Percentiles rank a stretch among this genome's conserved stretches.
Conservation (phyloP, 768 basidiomycete species). For the Pleurotus citrinopileatus region DNA sequence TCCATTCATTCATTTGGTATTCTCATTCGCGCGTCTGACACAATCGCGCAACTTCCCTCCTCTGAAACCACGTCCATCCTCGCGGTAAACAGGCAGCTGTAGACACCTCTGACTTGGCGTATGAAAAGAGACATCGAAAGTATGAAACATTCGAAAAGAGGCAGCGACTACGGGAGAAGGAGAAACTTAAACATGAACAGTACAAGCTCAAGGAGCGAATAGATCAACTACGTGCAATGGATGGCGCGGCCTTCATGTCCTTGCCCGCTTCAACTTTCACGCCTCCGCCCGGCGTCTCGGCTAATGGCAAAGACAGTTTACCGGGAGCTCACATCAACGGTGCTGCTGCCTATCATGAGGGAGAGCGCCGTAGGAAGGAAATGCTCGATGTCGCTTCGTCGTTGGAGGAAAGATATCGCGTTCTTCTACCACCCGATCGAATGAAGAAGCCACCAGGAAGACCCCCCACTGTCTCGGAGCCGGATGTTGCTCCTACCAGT, state of each 20-base stretch:
- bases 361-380: constrained; percentile 69
- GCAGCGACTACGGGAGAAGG: constrained; percentile 82
- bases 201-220: constrained; percentile 90
- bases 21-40: background rate
- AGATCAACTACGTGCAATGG: constrained; percentile 78
- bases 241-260: constrained; percentile 62
- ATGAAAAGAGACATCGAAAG: constrained; percentile 80
- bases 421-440: constrained; percentile 70
- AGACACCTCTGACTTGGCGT: constrained; percentile 79
- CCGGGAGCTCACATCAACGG: constrained; percentile 37
- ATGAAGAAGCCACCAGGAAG: constrained; percentile 25
- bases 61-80: constrained; percentile 7
- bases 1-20: constrained; percentile 18
- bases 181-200: constrained; percentile 88
- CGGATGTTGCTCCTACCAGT: constrained; percentile 9
- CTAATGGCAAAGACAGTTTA: constrained; percentile 22
- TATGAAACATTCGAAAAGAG: constrained; percentile 87
- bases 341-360: constrained; percentile 45
- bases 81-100: constrained; percentile 38
- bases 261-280: constrained; percentile 60
- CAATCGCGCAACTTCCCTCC: background rate
- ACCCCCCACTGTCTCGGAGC: constrained; percentile 22
- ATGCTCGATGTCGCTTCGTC: constrained; percentile 68
- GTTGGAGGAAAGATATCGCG: constrained; percentile 71
- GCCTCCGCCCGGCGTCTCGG: constrained; percentile 21